These are phyloP conservation scores for Pythium aphanidermatum DNA, from an alignment of 352 stramenopile species.

Conservation along the genomic window DNA sequence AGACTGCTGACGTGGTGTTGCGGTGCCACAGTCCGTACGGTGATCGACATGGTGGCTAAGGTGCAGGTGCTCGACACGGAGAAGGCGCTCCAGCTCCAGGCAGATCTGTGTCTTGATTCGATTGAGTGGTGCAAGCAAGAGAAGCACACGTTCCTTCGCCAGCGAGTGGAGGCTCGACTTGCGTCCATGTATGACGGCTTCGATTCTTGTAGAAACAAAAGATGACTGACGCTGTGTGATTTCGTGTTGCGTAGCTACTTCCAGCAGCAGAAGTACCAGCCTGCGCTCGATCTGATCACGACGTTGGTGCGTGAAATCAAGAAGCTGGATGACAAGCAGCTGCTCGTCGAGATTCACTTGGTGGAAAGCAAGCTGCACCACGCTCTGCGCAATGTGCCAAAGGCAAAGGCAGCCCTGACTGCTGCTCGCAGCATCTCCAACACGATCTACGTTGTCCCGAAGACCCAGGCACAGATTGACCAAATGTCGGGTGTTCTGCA, in stretches of 20 bases:
- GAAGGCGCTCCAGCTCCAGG: constrained; percentile 92
- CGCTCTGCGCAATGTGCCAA: constrained; percentile 95
- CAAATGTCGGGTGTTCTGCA: constrained; percentile 97
- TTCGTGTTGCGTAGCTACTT: constrained; percentile 53
- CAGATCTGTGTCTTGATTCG: constrained; percentile 93
- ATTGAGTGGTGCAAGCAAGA: constrained; percentile 92
- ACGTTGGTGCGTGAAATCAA: constrained; percentile 96
- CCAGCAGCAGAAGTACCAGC: constrained; percentile 88
- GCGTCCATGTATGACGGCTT: constrained; percentile 62
- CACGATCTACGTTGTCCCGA: constrained; percentile 96
- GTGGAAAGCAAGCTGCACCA: constrained; percentile 98
- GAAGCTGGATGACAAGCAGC: constrained; percentile 99
- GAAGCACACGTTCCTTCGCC: constrained; percentile 97
- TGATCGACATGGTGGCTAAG: constrained; percentile 97
- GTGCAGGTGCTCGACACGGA: constrained; percentile 83
- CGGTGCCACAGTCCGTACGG: constrained; percentile 83
- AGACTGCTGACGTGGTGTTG: neutral
- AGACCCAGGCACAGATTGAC: constrained; percentile 94
- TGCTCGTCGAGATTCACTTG: constrained; percentile 98
- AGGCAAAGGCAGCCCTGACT: constrained; percentile 95
- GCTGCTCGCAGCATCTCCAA: constrained; percentile 96
- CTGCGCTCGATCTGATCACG: constrained; percentile 92
- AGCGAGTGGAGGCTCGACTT: constrained; percentile 96
- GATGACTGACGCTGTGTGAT: too few relatives aligned
- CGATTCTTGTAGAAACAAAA: neutral